Conservation (phyloP, 371 early-diverging fungal genomes). For the Cokeromyces recurvatus region DNA sequence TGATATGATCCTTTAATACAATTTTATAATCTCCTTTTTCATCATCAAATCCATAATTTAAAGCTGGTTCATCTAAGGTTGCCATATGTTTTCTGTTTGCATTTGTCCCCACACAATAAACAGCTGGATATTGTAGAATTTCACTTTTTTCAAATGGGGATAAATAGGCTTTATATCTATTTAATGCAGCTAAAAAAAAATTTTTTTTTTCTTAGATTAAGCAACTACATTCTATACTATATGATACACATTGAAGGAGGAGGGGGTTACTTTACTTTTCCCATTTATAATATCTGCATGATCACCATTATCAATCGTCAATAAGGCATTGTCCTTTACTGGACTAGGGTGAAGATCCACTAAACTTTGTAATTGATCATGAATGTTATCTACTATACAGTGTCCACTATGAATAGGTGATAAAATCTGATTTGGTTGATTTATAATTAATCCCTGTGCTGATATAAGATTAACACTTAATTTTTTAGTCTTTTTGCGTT, state of each 20-base stretch:
- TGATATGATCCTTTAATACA: slow-evolving; percentile 64
- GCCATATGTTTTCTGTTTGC: slow-evolving; percentile 51
- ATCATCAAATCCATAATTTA: slow-evolving; percentile 75
- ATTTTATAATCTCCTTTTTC: slow-evolving; percentile 74
- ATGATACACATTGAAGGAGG: too few relatives aligned
- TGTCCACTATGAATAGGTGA: not conserved
- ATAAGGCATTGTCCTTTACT: not conserved
- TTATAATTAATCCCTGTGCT: slow-evolving; percentile 27
- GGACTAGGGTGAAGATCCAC: slow-evolving; percentile 3
- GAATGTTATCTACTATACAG: slow-evolving; percentile 4
- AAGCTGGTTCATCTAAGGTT: slow-evolving; percentile 37
- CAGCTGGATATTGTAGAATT: slow-evolving; percentile 65
- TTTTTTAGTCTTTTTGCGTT: slow-evolving; percentile 14
- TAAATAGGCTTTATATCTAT: slow-evolving; percentile 50
- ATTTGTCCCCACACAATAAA: slow-evolving; percentile 84
- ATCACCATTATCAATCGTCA: not conserved
- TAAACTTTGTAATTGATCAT: slow-evolving; percentile 20
- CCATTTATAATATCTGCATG: slow-evolving; percentile 5
- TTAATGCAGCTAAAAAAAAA: slow-evolving; percentile 30
- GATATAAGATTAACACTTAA: slow-evolving; percentile 18
- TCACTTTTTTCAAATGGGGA: slow-evolving; percentile 77
- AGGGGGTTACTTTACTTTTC: slow-evolving; percentile 17
- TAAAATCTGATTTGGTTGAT: slow-evolving; percentile 11
- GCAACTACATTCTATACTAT: too few relatives aligned
- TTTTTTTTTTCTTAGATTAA: not conserved